A percentile compares a stretch with the other conserved stretches of the same genome.
These are phyloP conservation scores for Podila epicladia DNA, from an alignment of 192 early-diverging fungal genomes.

Conservation along the genomic window DNA sequence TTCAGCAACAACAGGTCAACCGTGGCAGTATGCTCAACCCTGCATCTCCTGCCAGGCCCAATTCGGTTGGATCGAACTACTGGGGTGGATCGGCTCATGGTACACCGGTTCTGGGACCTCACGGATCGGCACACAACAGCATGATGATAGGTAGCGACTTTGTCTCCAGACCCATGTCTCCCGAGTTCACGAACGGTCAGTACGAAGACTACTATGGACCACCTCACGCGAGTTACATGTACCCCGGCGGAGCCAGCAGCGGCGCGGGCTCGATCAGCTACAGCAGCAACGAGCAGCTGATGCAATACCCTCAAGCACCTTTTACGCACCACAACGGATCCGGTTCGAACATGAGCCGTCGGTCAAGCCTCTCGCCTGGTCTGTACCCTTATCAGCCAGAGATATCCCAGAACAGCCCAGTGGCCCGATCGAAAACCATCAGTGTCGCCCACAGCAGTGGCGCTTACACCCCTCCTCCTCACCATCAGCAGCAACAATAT, in stretches of 20 bases:
- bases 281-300: constrained; percentile 24
- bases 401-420: neutral
- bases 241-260: neutral
- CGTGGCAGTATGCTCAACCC: constrained; percentile 11
- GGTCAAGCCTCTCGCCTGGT: constrained; percentile 32
- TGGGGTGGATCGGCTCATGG: neutral
- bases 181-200: constrained; percentile 15
- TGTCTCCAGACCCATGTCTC: constrained; percentile 7
- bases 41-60: neutral
- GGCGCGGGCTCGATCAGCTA: neutral
- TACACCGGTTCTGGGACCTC: neutral
- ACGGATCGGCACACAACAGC: neutral
- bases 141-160: constrained; percentile 8
- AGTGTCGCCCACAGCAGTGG: neutral
- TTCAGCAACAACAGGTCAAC: neutral
- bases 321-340: neutral
- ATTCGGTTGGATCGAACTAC: neutral
- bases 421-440: constrained; percentile 14
- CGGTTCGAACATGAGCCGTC: constrained; percentile 3
- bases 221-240: neutral
- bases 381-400: neutral
- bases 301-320: constrained; percentile 1
- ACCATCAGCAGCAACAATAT: neutral
- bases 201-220: constrained; percentile 21
- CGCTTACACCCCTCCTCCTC: neutral